Evolutionary conservation across 2,329 filamentous ascomycete genomes (phyloP), one percentile per base, ranked within the genome.

Genomic region (Diaporthe aspalathi): DNA sequence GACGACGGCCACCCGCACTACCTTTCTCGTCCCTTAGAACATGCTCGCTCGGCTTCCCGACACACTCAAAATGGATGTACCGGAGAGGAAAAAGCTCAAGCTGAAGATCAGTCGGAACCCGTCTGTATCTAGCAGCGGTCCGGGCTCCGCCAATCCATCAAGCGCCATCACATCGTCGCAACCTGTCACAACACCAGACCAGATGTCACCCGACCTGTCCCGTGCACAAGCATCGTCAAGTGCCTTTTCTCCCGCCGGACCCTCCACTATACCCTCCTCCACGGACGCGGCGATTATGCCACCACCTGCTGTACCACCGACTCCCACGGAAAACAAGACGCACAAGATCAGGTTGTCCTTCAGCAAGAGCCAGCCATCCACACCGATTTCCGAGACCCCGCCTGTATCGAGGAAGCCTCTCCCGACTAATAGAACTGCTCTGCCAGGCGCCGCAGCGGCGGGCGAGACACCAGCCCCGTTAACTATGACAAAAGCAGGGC

Each of bases 401-500:
- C 72, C 72, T 43, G 38, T 29, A 27, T 57, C 66, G 6, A 70
- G 72, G 32, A 73, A 67, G 27, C 72, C 72, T 7, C 50, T 73
- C 22, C 72, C 72, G 9, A 68, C 76, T 45, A 75, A 50, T 70
- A 71, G 70, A 75, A 78, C 67, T 76, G 78, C 69, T 73, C 77
- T 70, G 74, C 78, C 63, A 63, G 80, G 45, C 81, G 82, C 67
- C 52, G 82, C 67, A 79, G 76, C 68, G 60, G 79, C 53, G 74
- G 40, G 72, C 76, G 60, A 76, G 75, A 16, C 70, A 73, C 50
- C 74, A 16, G 57, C 70, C 40, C 57, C 73, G 11, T 63, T 75
- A 6, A 67, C 75, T 49, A 90, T 87, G 77, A 90, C 88, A 2
- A 91, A 92, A 76, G 87, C 89, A 17, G 89, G 88, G 16, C 82